Conservation (phyloP, 1,284 basidiomycete species). For the Cryptococcus sp. region DNA sequence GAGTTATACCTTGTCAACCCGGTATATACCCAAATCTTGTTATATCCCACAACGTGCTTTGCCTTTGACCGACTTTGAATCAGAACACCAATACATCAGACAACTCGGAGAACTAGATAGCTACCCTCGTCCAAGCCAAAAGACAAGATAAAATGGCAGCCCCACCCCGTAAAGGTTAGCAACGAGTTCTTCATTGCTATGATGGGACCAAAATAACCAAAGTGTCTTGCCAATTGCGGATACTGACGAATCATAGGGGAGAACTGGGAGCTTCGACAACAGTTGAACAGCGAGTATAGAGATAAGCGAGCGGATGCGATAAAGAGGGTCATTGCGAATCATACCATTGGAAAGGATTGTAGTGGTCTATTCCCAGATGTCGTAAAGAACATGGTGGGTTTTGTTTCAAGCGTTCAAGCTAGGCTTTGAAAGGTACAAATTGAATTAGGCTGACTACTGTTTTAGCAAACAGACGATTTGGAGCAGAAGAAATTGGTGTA, state of each 20-base stretch:
- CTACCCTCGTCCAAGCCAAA: no score
- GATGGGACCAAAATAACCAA: no score
- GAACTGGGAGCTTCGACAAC: constrained; percentile 89
- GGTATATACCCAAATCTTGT: no score
- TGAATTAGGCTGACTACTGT: not conserved
- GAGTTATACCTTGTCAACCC: no score
- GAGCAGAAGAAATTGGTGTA: constrained; percentile 70
- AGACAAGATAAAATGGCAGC: constrained; percentile 18
- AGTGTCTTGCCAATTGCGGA: not conserved
- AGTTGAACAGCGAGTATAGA: constrained; percentile 92
- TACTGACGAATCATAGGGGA: constrained; percentile 54
- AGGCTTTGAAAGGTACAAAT: not conserved
- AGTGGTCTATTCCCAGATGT: constrained; percentile 96
- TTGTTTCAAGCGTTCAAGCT: not conserved
- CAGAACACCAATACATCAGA: no score
- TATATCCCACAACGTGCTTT: no score
- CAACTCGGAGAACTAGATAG: no score
- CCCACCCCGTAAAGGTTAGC: constrained; percentile 28
- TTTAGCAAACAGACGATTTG: constrained; percentile 50
- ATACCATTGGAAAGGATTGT: constrained; percentile 96
- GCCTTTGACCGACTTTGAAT: no score
- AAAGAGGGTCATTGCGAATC: constrained; percentile 91
- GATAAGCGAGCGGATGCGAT: constrained; percentile 98
- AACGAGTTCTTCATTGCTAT: not conserved
- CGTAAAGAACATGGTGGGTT: constrained; percentile 83